These are phyloP conservation scores for Trichoderma lentiforme DNA, from an alignment of 2,329 filamentous ascomycete genomes.

Conservation along the genomic window DNA sequence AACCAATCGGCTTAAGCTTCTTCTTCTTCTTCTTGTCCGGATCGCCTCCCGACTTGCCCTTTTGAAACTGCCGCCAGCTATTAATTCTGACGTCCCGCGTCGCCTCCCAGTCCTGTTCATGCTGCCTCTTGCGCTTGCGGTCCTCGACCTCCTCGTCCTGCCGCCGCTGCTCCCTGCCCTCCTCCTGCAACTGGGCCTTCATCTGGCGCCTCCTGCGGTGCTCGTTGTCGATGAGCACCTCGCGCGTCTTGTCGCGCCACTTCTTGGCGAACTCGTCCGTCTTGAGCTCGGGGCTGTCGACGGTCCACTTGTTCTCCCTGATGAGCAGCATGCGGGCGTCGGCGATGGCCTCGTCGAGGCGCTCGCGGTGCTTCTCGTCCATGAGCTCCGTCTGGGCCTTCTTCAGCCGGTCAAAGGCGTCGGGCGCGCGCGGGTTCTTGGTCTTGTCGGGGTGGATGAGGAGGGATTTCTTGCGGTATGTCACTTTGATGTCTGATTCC, in stretches of 20 bases:
- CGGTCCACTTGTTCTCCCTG: slow-evolving; percentile 88
- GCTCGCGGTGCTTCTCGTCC: slow-evolving; percentile 86
- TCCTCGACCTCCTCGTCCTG: slow-evolving; percentile 80
- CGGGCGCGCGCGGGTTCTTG: slow-evolving; percentile 81
- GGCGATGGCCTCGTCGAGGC: slow-evolving; percentile 90
- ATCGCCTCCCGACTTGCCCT: slow-evolving; percentile 56
- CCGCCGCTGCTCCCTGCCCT: slow-evolving; percentile 82
- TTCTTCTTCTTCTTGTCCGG: slow-evolving; percentile 63
- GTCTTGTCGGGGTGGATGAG: slow-evolving; percentile 99
- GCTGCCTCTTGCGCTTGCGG: slow-evolving; percentile 81
- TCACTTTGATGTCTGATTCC: slow-evolving; percentile 91
- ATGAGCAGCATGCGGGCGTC: slow-evolving; percentile 94
- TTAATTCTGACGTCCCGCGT: slow-evolving; percentile 87
- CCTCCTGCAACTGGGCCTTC: slow-evolving; percentile 94
- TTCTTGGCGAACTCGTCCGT: slow-evolving; percentile 76
- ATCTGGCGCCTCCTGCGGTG: slow-evolving; percentile 77
- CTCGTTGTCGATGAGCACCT: slow-evolving; percentile 91
- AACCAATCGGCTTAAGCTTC: slow-evolving; percentile 65
- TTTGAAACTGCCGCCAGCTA: slow-evolving; percentile 91
- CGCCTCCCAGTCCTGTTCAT: slow-evolving; percentile 93
- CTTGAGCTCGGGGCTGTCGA: slow-evolving; percentile 82
- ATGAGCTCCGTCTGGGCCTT: slow-evolving; percentile 89
- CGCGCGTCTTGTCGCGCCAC: slow-evolving; percentile 87
- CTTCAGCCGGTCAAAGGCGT: slow-evolving; percentile 94
- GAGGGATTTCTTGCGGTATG: slow-evolving; percentile 96